phyloP scores from a whole-genome alignment of 305 asterid species.

The Lippia alba region DNA sequence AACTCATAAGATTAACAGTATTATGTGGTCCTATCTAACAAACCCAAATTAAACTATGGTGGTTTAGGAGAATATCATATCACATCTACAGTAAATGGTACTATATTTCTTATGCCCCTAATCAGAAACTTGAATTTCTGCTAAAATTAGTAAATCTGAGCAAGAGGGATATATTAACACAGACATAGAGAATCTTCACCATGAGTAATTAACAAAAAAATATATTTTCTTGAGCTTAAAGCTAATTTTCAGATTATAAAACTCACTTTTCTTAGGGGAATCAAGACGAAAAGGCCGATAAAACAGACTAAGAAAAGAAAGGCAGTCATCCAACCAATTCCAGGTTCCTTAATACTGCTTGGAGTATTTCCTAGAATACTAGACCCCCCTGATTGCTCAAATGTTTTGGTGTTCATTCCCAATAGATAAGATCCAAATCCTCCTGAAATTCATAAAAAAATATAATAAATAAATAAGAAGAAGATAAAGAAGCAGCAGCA shows the following conservation, averaged over 20 bases:
- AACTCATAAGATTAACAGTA: constrained; percentile 8
- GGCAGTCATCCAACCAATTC: constrained; percentile 73
- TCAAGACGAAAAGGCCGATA: constrained; percentile 72
- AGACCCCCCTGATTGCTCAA: constrained; percentile 55
- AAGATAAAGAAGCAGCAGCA: no score
- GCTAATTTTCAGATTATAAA: neutral
- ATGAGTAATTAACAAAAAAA: constrained; percentile 22
- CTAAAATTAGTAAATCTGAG: constrained; percentile 1
- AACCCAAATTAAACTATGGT: neutral
- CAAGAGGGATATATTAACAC: constrained; percentile 25
- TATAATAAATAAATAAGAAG: neutral
- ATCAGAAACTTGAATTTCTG: neutral
- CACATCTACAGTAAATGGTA: no score
- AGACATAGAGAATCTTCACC: neutral
- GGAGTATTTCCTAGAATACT: constrained; percentile 51
- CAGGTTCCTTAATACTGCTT: constrained; percentile 60
- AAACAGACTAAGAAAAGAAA: constrained; percentile 66
- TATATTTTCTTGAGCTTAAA: constrained; percentile 1
- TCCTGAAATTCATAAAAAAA: constrained; percentile 37
- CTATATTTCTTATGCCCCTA: neutral
- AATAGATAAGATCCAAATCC: constrained; percentile 72
- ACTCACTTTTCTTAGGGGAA: constrained; percentile 76
- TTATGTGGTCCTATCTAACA: constrained; percentile 24
- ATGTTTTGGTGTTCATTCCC: constrained; percentile 75
- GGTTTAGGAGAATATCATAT: neutral